Evolutionary conservation across 495 filamentous ascomycete genomes (phyloP).

Genomic region (Neurospora sp.): DNA sequence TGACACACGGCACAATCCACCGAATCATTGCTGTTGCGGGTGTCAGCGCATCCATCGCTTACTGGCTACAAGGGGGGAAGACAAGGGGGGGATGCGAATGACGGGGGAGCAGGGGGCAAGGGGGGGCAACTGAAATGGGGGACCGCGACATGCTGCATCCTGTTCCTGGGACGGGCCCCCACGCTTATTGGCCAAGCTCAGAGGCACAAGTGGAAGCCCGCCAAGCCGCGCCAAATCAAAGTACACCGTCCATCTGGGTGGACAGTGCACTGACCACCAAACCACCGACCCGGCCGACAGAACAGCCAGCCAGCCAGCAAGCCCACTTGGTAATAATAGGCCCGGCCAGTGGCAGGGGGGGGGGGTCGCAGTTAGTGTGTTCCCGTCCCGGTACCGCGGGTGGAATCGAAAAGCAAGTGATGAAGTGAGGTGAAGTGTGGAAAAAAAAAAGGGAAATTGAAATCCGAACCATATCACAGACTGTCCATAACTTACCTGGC

Average conservation of each 20-base stretch:
- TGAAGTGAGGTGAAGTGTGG: neutral
- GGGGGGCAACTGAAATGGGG: constrained; percentile 9
- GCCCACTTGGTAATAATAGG: neutral
- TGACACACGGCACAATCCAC: constrained; percentile 94
- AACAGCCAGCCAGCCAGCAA: neutral
- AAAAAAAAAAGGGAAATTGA: neutral
- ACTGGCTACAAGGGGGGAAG: neutral
- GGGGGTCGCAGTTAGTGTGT: neutral
- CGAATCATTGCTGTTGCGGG: constrained; percentile 63
- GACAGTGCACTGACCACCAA: neutral
- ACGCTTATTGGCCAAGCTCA: neutral
- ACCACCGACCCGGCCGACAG: neutral
- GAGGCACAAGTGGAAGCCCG: neutral
- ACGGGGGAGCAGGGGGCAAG: neutral
- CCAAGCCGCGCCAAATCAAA: neutral
- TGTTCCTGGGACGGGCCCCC: neutral
- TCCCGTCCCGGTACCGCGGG: neutral
- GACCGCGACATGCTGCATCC: neutral
- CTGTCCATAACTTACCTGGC: constrained; percentile 56
- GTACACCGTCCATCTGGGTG: neutral
- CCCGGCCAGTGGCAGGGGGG: neutral
- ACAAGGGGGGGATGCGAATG: neutral
- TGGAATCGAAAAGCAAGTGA: constrained; percentile 1
- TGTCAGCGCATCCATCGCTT: constrained; percentile 18
- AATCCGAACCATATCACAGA: neutral